These are phyloP conservation scores for Astraeus odoratus DNA, from an alignment of 768 basidiomycete species.

Conservation along the genomic window DNA sequence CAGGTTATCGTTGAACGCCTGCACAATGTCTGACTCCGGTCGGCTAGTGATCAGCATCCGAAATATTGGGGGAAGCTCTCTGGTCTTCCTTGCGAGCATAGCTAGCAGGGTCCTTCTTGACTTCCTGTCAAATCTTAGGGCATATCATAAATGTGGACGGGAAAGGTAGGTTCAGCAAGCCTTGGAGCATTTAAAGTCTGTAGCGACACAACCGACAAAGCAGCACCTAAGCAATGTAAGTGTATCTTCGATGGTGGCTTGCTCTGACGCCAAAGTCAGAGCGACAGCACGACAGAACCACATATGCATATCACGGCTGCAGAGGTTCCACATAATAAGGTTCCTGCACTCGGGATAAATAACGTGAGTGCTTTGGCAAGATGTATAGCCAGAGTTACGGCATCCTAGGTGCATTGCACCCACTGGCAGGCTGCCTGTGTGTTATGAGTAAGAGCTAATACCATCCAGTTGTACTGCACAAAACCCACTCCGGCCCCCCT, in stretches of 20 bases:
- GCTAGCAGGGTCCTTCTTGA: slow-evolving; percentile 17
- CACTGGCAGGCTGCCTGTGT: too few species aligned
- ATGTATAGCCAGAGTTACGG: too few species aligned
- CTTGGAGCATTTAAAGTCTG: slow-evolving; percentile 1
- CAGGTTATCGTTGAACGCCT: slow-evolving; percentile 3
- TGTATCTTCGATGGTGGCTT: not conserved
- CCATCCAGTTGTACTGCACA: too few species aligned
- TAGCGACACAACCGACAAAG: not conserved
- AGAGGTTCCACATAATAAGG: too few species aligned
- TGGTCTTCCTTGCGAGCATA: slow-evolving; percentile 6
- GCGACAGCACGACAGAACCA: too few species aligned
- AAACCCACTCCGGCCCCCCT: too few species aligned
- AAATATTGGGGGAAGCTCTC: slow-evolving; percentile 16
- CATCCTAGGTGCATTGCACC: too few species aligned
- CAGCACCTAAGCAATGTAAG: not conserved
- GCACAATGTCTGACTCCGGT: slow-evolving; percentile 16
- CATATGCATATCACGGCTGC: too few species aligned
- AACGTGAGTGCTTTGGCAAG: too few species aligned
- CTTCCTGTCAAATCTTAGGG: slow-evolving; percentile 1
- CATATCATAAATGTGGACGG: not conserved
- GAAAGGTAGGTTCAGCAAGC: not conserved
- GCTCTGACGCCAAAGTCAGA: not conserved
- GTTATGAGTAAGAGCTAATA: too few species aligned
- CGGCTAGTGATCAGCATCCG: slow-evolving; percentile 23
- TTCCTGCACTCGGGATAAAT: too few species aligned